These are phyloP conservation scores for Sclerotinia trifoliorum DNA, from an alignment of 2,329 filamentous ascomycete species.

Conservation along the genomic window DNA sequence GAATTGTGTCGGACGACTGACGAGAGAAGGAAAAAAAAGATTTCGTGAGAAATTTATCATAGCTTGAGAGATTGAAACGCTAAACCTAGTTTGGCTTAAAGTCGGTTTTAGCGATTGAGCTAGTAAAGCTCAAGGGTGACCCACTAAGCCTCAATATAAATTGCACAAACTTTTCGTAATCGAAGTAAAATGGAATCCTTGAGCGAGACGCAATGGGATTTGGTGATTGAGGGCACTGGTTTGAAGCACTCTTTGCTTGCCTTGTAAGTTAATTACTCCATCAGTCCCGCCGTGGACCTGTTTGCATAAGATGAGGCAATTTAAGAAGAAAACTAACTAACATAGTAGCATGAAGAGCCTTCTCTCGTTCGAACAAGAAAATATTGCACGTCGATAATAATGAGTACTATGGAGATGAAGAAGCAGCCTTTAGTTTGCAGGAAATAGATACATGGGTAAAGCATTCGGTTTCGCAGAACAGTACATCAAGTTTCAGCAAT, in stretches of 20 bases:
- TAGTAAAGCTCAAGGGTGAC: slow-evolving; percentile 12
- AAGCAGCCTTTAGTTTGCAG: slow-evolving; percentile 80
- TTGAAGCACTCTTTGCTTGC: slow-evolving; percentile 77
- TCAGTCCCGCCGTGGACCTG: slow-evolving; percentile 16
- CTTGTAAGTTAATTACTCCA: slow-evolving; percentile 53
- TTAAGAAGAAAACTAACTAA: slow-evolving; percentile 65
- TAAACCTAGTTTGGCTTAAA: slow-evolving; percentile 13
- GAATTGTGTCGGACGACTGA: slow-evolving; percentile 45
- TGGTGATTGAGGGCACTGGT: slow-evolving; percentile 75
- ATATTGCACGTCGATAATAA: slow-evolving; percentile 87
- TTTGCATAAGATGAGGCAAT: background rate
- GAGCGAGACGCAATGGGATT: slow-evolving; percentile 73
- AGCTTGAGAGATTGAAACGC: slow-evolving; percentile 26
- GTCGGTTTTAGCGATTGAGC: slow-evolving; percentile 9
- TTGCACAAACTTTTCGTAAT: slow-evolving; percentile 22
- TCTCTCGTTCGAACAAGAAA: slow-evolving; percentile 89
- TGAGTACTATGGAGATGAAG: slow-evolving; percentile 81
- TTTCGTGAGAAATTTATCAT: slow-evolving; percentile 25
- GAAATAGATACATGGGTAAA: slow-evolving; percentile 76
- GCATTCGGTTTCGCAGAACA: slow-evolving; percentile 41
- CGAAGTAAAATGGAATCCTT: slow-evolving; percentile 65
- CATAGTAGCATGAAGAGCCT: slow-evolving; percentile 68
- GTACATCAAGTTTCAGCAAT: slow-evolving; percentile 36
- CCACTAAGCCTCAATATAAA: slow-evolving; percentile 24
- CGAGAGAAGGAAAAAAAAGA: slow-evolving; percentile 35